Base-by-base conservation (phyloP, 1,139 yeast species). In the Blastobotrys malaysiensis region DNA sequence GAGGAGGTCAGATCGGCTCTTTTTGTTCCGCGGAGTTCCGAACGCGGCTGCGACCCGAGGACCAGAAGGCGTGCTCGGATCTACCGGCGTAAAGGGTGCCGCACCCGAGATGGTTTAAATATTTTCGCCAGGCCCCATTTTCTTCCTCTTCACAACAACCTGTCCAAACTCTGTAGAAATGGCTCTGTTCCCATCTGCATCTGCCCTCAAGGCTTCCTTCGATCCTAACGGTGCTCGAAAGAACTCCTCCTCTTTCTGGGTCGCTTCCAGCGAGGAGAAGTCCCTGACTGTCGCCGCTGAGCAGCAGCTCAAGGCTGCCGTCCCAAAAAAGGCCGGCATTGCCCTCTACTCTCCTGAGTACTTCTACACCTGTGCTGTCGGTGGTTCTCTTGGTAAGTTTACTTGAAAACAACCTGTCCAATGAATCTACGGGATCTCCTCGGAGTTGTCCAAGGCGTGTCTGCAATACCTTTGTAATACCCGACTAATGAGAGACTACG, bases 341-440 rank as follows among this genome's bases (percentile, higher is more conserved):
- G 73, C 75, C 61, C 74, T 86, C 52, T 86, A 79, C 73, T 77
- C 91, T 3, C 76, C 78, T 21, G 86, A 88, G 69, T 91, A 86
- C 73, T 91, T 81, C 73, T 80, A 81, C 50, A 84, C 96, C 48
- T 91, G 97, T 73, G 85, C 95, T 9, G 58, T 88, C 45, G 98
- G 98, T 53, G 98, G 98, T 63, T 77, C 88, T 52, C 67, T 84
- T 59, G 73, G 72, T 69, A 63, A 55, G 72, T 66, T 26, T n/a
- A n/a, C n/a, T n/a, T n/a, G n/a, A n/a, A n/a, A n/a, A n/a, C n/a
- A n/a, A n/a, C n/a, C n/a, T n/a, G n/a, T n/a, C n/a, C n/a, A n/a
- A n/a, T n/a, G n/a, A n/a, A n/a, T n/a, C n/a, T n/a, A n/a, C n/a
- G n/a, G n/a, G n/a, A n/a, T n/a, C n/a, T n/a, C n/a, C n/a, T n/a